Percentiles rank a stretch among this genome's conserved stretches.
phyloP scores from a whole-genome alignment of 2,329 filamentous ascomycete genomes.

The Didymella segeticola region DNA sequence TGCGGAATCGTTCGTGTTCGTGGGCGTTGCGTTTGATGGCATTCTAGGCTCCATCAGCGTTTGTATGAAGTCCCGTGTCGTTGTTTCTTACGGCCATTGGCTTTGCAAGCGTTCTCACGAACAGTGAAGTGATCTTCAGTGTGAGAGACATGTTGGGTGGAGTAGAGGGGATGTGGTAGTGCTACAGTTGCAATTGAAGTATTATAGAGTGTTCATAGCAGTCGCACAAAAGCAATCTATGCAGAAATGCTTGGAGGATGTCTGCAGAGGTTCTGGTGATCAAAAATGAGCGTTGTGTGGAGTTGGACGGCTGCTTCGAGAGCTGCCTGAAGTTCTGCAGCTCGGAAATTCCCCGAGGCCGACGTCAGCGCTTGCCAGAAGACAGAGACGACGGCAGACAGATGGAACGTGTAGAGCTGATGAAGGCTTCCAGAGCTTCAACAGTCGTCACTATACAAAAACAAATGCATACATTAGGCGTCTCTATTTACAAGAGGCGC shows the following conservation, averaged over 20 bases:
- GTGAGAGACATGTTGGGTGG: slow-evolving; percentile 64
- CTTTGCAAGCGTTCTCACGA: slow-evolving; percentile 70
- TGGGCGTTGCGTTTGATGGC: slow-evolving; percentile 71
- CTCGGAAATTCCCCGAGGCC: slow-evolving; percentile 28
- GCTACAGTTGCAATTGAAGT: slow-evolving; percentile 14
- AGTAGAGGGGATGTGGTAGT: slow-evolving; percentile 5
- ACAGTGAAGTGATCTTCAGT: slow-evolving; percentile 70
- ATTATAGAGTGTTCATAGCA: slow-evolving; percentile 14
- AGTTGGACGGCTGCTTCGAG: slow-evolving; percentile 20
- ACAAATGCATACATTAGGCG: not conserved
- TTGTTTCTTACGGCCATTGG: slow-evolving; percentile 65
- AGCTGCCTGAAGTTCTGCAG: slow-evolving; percentile 30
- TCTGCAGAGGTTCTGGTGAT: not conserved
- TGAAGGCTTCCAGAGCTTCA: not conserved
- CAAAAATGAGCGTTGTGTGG: slow-evolving; percentile 2
- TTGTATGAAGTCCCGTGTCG: no score
- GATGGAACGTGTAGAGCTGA: not conserved
- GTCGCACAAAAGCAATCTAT: not conserved
- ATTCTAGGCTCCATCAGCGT: slow-evolving; percentile 55
- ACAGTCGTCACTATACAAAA: not conserved
- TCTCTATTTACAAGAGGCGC: not conserved
- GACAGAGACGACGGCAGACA: not conserved
- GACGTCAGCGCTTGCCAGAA: slow-evolving; percentile 22
- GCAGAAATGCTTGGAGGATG: not conserved
- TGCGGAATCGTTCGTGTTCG: slow-evolving; percentile 71